Base-by-base conservation (phyloP, 768 basidiomycete genomes). In the Psilocybe sp. region DNA sequence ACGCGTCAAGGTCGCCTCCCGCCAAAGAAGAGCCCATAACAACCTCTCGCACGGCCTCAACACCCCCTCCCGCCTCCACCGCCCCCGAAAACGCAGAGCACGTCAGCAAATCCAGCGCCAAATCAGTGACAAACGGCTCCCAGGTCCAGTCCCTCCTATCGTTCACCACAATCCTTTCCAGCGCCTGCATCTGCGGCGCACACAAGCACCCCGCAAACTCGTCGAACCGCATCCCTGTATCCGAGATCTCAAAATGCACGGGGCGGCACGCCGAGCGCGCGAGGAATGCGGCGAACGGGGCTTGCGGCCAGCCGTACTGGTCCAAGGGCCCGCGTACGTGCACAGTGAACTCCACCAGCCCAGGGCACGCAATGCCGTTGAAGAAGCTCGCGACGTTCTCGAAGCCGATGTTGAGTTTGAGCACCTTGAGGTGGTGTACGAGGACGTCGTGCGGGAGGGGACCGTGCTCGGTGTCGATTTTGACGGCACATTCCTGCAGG, bases 121-220 rank as follows among this genome's bases (percentile, higher is more conserved):
- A 36, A 45, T 62, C 51, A 7, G 64, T 68, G 34, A 73, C 61
- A 50, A 66, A 65, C 0, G 70, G 64, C 39, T 64, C 62, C 62
- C 59, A 65, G 43, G 64, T 64, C 69, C 69, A 70, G 47, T 67
- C 66, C 43, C 59, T 53, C 40, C 59, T 57, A 53, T 71, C 68
- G 37, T 67, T 62, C 14, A 71, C 60, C n/a, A 66, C 58, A 40
- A 70, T 61, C 36, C 64, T 56, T 35, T 60, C 54, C 28, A 69
- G 61, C 15, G 51, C 54, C 49, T 66, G 60, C 45, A 69, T 44
- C 44, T 57, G 49, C 5, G 56, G 60, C 33, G 65, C 61, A 39
- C 50, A 56, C 33, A 71, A 46, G 47, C 64, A 65, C n/a, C 60
- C 56, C 34, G 56, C 55, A 47, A 69, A 68, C 41, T 69, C 60